Conservation (phyloP, 2,329 filamentous ascomycete genomes). For the Penicillium sp. region DNA sequence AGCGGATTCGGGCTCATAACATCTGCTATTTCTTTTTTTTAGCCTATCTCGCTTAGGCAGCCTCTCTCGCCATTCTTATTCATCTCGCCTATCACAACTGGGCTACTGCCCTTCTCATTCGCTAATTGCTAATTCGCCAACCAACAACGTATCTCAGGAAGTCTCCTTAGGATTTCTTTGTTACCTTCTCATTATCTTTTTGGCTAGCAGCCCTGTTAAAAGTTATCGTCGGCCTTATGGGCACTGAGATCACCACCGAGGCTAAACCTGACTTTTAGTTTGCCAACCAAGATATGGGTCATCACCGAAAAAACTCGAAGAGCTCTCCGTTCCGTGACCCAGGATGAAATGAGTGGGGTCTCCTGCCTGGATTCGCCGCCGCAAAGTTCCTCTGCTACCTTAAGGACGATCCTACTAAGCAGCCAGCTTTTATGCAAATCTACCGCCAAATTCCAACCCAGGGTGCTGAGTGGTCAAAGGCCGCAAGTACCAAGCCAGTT, state of each 20-base stretch:
- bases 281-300: background rate
- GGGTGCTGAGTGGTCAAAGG: background rate
- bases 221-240: background rate
- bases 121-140: too few relatives aligned
- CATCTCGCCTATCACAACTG: too few relatives aligned
- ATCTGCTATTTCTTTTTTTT: too few relatives aligned
- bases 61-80: too few relatives aligned
- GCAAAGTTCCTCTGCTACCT: background rate
- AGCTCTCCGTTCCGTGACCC: background rate
- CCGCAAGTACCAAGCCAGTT: too few relatives aligned
- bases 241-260: background rate
- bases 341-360: background rate
- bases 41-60: too few relatives aligned
- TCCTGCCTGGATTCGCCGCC: background rate
- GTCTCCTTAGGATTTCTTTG: too few relatives aligned
- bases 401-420: background rate
- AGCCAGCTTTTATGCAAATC: background rate
- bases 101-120: too few relatives aligned
- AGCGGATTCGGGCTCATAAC: too few relatives aligned
- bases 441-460: background rate
- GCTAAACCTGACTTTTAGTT: background rate
- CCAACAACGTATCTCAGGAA: too few relatives aligned
- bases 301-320: background rate
- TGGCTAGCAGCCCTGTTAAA: background rate
- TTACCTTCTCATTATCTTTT: too few relatives aligned